Evolutionary conservation across 2,329 filamentous ascomycete species (phyloP), one percentile per base, ranked within the genome.

Genomic region (Fusarium phyllophilum): DNA sequence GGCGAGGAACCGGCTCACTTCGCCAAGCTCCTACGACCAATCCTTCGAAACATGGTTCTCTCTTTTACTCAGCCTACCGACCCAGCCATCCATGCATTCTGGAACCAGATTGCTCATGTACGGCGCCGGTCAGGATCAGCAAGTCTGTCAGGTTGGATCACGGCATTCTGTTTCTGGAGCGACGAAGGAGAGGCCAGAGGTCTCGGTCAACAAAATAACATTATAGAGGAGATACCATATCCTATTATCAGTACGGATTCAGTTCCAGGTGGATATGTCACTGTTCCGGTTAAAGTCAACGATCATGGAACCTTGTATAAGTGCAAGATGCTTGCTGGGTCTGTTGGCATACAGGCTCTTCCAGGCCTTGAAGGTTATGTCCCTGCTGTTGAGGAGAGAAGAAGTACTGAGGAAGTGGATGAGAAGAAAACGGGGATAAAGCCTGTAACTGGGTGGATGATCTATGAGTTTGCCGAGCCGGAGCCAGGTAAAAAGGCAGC

Each of bases 291-390:
- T 3, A 18, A 34, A 7, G 26, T 60, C 0, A 0, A 31, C 1
- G 34, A 63, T 1, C 2, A 9, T 0, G 18, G 22, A 0, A 33
- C 3, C 3, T 1, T 7, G 34, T n/a, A 63, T 11, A 2, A 14
- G 6, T 63, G 42, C 26, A 60, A n/a, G 18, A 63, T 63, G 60
- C 1, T 41, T 5, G 34, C 60, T 29, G 60, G 60, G 0, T 63
- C 60, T 10, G 7, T 48, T 1, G 60, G 54, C 1, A 63, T 48
- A 9, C 54, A 63, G 4, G 42, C 22, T 8, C 1, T 41, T 2
- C 33, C 60, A 3, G 12, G 56, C 10, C 42, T 2, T 12, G 54
- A 63, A 4, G 31, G n/a, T 10, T 29, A 39, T 39, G 12, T 26
- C 15, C 18, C 55, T 9, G 34, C 17, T 8, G 1, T 8, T 10